Evolutionary conservation across 2,329 filamentous ascomycete species (phyloP).

Genomic region (Fusarium luffae): DNA sequence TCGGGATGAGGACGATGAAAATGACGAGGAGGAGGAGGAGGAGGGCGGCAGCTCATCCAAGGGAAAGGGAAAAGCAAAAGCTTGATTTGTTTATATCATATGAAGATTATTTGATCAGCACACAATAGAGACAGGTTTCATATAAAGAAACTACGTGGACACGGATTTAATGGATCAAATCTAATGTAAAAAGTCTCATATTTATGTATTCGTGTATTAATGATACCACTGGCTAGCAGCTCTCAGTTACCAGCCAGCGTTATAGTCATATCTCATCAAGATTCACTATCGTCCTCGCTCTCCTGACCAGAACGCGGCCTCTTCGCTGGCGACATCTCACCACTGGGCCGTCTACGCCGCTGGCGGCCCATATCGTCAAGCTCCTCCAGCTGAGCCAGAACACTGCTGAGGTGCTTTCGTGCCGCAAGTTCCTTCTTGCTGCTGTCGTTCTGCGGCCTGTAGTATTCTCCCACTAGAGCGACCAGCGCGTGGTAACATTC

Average conservation of each 20-base stretch:
- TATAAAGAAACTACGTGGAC: background rate
- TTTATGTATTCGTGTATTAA: constrained; percentile 13
- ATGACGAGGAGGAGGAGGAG: constrained; percentile 41
- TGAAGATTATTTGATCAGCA: background rate
- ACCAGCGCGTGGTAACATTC: constrained; percentile 67
- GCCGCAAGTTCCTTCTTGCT: constrained; percentile 64
- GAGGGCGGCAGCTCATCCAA: constrained; percentile 5
- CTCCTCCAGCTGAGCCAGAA: constrained; percentile 59
- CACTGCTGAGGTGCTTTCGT: constrained; percentile 61
- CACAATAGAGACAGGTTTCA: background rate
- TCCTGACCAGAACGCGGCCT: constrained; percentile 50
- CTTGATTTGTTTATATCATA: background rate
- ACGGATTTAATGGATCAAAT: background rate
- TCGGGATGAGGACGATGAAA: constrained; percentile 74
- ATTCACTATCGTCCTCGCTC: constrained; percentile 31
- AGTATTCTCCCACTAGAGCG: constrained; percentile 65
- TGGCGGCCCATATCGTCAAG: constrained; percentile 48
- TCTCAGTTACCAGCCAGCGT: background rate
- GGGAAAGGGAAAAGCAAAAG: constrained; percentile 15
- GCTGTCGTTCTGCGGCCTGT: constrained; percentile 61
- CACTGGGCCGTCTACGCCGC: constrained; percentile 51
- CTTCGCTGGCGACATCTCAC: constrained; percentile 59
- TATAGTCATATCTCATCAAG: constrained; percentile 1
- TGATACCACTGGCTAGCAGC: background rate
- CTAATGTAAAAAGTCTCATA: constrained; percentile 6